A percentile compares a stretch with the other conserved stretches of the same genome.
phyloP scores from a whole-genome alignment of 192 early-diverging fungal species.

The Backusella luteola region DNA sequence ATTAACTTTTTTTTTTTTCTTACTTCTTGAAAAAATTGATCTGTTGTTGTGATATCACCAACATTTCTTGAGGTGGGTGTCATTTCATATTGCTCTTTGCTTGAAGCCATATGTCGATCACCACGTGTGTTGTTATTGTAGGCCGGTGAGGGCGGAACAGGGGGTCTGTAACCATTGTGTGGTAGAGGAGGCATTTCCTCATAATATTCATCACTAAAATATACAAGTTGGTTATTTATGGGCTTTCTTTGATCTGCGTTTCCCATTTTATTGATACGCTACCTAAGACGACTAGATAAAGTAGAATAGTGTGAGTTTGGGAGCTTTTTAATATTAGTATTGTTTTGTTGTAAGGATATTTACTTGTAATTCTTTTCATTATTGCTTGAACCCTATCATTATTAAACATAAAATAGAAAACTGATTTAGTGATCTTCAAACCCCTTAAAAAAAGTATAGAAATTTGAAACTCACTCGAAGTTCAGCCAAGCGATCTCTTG shows the following conservation, averaged over 20 bases:
- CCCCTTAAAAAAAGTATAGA: background rate
- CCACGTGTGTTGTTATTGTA: slow-evolving; percentile 25
- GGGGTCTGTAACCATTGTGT: slow-evolving; percentile 22
- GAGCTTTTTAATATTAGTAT: background rate
- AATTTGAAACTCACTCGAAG: slow-evolving; percentile 23
- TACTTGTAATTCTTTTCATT: slow-evolving; percentile 37
- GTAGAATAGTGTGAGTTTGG: background rate
- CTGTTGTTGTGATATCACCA: slow-evolving; percentile 23
- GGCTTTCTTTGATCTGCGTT: background rate
- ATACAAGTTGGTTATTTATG: background rate
- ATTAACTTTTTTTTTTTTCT: background rate
- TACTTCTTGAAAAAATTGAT: slow-evolving; percentile 40
- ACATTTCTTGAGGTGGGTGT: slow-evolving; percentile 1
- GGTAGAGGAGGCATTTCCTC: slow-evolving; percentile 29
- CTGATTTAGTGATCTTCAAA: background rate
- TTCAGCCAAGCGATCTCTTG: slow-evolving; percentile 37
- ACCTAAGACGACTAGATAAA: slow-evolving; percentile 16
- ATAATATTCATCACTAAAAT: slow-evolving; percentile 23
- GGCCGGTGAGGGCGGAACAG: slow-evolving; percentile 25
- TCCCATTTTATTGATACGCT: background rate
- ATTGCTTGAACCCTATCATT: slow-evolving; percentile 23
- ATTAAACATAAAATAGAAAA: background rate
- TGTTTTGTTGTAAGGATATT: slow-evolving; percentile 6
- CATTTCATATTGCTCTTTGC: slow-evolving; percentile 39
- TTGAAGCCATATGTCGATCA: slow-evolving; percentile 17